Conservation (phyloP, 371 early-diverging fungal species). For the Actinomucor elegans region DNA sequence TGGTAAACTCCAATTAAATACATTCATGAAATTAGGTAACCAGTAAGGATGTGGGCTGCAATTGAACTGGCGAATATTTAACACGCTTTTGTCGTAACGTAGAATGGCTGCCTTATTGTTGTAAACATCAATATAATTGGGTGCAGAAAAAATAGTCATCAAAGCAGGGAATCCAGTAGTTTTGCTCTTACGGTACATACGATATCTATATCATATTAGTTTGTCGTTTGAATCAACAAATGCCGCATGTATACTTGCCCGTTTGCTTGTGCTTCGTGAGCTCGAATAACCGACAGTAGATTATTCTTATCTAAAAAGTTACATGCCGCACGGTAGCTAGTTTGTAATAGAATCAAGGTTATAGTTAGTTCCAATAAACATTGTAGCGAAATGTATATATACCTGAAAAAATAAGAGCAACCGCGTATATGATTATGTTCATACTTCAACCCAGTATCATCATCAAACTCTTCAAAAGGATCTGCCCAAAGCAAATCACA, state of each 20-base stretch:
- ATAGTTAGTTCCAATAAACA: background rate
- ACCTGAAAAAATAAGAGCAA: constrained; percentile 93
- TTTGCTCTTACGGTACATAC: constrained; percentile 94
- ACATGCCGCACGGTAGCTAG: constrained; percentile 85
- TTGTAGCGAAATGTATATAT: background rate
- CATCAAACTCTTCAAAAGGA: constrained; percentile 93
- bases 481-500: constrained; percentile 99
- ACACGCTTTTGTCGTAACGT: constrained; percentile 94
- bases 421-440: constrained; percentile 93
- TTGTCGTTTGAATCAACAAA: too few species aligned
- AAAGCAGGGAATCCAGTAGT: constrained; percentile 93
- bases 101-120: constrained; percentile 98
- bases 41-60: constrained; percentile 95
- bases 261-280: constrained; percentile 98
- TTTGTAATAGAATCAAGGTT: background rate
- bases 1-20: constrained; percentile 97
- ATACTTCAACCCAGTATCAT: constrained; percentile 80
- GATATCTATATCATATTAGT: constrained; percentile 38
- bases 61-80: constrained; percentile 93
- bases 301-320: constrained; percentile 93
- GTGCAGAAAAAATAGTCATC: constrained; percentile 97
- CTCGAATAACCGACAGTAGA: constrained; percentile 91
- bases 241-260: constrained; percentile 51
- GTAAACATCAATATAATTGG: constrained; percentile 97
- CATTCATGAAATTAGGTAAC: constrained; percentile 97